Base-by-base conservation (phyloP, 108 stramenopile genomes). In the Nitzschia sp. region DNA sequence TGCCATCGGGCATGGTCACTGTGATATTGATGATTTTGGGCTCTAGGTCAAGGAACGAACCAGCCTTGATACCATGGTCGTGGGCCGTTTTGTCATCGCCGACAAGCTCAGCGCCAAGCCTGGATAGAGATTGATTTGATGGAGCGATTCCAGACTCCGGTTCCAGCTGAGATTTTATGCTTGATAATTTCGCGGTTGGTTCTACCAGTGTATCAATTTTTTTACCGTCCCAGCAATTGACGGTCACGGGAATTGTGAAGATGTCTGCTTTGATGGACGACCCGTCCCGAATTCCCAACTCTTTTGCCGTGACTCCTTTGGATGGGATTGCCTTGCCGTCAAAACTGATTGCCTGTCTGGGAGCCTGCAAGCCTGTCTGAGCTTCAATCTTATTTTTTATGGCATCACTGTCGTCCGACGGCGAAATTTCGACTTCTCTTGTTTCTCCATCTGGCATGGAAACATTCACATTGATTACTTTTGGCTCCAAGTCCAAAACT, bases 21-120 rank as follows among this genome's bases (percentile, higher is more conserved):
- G 35, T 5, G 1, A 55, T 32, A 2, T 47, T 32, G 11, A 60
- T 31, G 11, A 33, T 21, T 31, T 66, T 71, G 0, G 71, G 71
- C 45, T 72, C 71, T 0, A 77, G 50, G 22, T 71, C 69, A 5
- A 77, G 47, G 23, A 70, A 19, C 9, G 57, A 53, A 16, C 76
- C 76, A 0, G 64, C 58, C 0, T 54, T 46, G 35, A 77, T 60
- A 28, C 76, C 69, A 31, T 60, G 44, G 17, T 64, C 75, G 11
- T 25, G 4, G 27, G 61, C 68, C 2, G 68, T 36, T 33, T 63
- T 76, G 29, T 35, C 27, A 27, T 69, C 45, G 33, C 58, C 68
- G 27, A 22, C 30, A 6, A 76, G 45, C 31, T 68, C 68, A 27
- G 45, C 9, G 3, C 75, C 68, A 0, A 36, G 22, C 48, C 45